Base-by-base conservation (phyloP, 2,329 filamentous ascomycete genomes). In the Pseudomassariella vexata region DNA sequence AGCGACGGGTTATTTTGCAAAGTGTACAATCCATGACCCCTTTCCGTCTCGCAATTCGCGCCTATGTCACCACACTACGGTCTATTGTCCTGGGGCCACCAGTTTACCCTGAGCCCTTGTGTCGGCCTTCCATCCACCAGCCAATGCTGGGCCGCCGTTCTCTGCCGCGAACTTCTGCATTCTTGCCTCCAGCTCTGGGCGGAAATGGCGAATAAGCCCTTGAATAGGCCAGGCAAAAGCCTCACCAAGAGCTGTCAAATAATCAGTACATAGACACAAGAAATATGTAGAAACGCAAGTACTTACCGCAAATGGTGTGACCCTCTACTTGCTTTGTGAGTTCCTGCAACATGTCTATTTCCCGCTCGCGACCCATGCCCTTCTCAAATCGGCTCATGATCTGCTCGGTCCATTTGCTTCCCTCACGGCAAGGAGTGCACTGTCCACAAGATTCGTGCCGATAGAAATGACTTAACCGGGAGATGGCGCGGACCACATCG, bases 331-430 rank as follows among this genome's bases (percentile, higher is more conserved):
- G 92, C 76, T 98, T 98, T 42, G 92, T 98, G 49, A 98, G 69
- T 71, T 98, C 92, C 69, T 95, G 92, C 47, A 98, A 76, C 92
- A 98, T 98, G 61, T 98, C 92, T 59, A 98, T 98, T 67, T 98
- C 92, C 40, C 92, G 76, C 62, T 82, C 79, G 41, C 85, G 80
- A 39, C 85, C 92, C 62, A 86, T 79, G 38, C 92, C 92, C 61
- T 85, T 84, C 71, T 94, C 88, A 50, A 98, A 94, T 36, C 92
- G 83, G 63, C 84, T 72, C 92, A 98, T 96, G 63, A 98, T 96
- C 72, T 98, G 89, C 65, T 94, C 85, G 9, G 90, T 95, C 92
- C 92, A 98, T 70, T 94, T 95, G 71, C 84, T 94, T 46, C 92
- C 92, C 68, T 98, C 92, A 58, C 92, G 85, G 76, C 92, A 98